Base-by-base conservation (phyloP, 176 grass and related monocot species). In the Avena atlantica region DNA sequence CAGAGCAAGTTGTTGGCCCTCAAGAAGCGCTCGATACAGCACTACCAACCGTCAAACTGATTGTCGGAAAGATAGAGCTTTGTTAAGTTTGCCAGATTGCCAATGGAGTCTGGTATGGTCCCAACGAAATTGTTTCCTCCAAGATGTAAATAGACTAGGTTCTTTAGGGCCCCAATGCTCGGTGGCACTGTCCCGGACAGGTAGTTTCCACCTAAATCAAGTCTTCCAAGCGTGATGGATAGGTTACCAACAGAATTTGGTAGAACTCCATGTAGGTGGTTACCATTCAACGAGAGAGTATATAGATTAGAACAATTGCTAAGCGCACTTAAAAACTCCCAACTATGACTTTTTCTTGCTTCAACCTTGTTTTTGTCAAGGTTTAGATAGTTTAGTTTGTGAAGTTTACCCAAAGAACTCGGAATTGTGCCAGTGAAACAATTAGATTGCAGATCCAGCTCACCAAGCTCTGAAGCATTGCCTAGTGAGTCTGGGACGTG, bases 1-100 rank as follows among this genome's bases (percentile, higher is more conserved):
- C 7, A 14, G 6, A 36, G 14, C 9, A 68, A n/a, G 37, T 44
- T 0, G 9, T 71, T 71, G 4, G 36, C 9, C 21, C 2, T 63
- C 0, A 63, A 63, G 4, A 21, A 25, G 21, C 60, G 10, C 21
- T 60, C 6, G 27, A 60, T 60, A 29, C 27, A 29, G 57, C 20
- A 21, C 57, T 60, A 60, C 57, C 57, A 60, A 21, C 19, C 20
- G 7, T 21, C 8, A 60, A 60, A 60, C 57, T 60, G 57, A 9
- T 60, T 60, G 3, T 60, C 9, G 0, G 20, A 60, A 60, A 60
- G 57, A 60, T 60, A 2, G 57, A 60, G 57, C 0, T 0, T 58
- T 20, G 16, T 69, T 53, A 93, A 65, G 9, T 77, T 61, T 31
- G 36, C 58, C 19, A 93, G 70, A 67, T 93, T 87, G 29, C 78